Evolutionary conservation across 495 filamentous ascomycete genomes (phyloP).

Genomic region (Penicillium ucsense): DNA sequence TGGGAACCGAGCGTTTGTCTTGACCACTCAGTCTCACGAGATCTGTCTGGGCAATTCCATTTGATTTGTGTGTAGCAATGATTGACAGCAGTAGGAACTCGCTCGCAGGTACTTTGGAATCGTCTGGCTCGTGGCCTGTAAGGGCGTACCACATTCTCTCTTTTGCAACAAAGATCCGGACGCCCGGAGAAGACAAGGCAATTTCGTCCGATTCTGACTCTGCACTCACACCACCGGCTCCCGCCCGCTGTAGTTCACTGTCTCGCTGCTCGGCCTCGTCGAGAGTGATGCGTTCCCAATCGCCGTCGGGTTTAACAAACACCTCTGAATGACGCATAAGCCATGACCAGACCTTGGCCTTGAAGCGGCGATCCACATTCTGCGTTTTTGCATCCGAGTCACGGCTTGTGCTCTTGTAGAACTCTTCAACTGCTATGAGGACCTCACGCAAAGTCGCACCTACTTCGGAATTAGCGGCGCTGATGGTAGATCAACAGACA

Average conservation of each 20-base stretch:
- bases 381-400: constrained; percentile 14
- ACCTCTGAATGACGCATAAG: constrained; percentile 44
- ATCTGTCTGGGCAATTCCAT: constrained; percentile 72
- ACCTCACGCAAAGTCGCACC: constrained; percentile 35
- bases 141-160: constrained; percentile 68
- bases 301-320: constrained; percentile 31
- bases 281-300: constrained; percentile 37
- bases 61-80: constrained; percentile 59
- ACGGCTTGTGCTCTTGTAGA: constrained; percentile 22
- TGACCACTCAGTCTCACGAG: constrained; percentile 68
- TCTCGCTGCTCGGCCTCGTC: constrained; percentile 31
- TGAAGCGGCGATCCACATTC: constrained; percentile 39
- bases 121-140: constrained; percentile 70
- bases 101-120: constrained; percentile 50
- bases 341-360: constrained; percentile 49
- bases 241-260: background rate
- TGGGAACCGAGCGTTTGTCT: constrained; percentile 81
- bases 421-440: constrained; percentile 26
- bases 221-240: background rate
- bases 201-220: constrained; percentile 2
- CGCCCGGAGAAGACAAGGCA: background rate
- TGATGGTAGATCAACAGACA: background rate
- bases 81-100: constrained; percentile 72
- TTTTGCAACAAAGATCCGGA: constrained; percentile 49
- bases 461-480: constrained; percentile 12